A percentile compares a stretch with the other conserved stretches of the same genome.
phyloP scores from a whole-genome alignment of 371 early-diverging fungal genomes.

The Globomyces sp. region DNA sequence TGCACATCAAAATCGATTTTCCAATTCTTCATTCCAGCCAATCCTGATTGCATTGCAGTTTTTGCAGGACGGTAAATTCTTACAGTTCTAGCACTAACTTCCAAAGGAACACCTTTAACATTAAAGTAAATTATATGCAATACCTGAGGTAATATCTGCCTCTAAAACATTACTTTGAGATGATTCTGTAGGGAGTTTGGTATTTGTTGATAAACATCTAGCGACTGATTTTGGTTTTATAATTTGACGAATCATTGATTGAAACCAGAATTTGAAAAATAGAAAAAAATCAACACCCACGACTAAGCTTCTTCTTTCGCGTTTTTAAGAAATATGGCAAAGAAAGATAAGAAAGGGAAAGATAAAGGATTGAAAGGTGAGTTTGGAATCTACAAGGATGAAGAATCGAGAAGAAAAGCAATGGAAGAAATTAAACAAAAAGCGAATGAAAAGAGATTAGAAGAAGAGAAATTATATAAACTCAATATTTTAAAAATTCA shows the following conservation, averaged over 20 bases:
- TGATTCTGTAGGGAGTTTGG: too few relatives aligned
- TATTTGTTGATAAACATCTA: too few relatives aligned
- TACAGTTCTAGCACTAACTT: slow-evolving; percentile 63
- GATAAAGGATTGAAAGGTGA: slow-evolving; percentile 40
- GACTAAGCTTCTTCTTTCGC: not conserved
- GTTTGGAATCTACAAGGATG: slow-evolving; percentile 41
- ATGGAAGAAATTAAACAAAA: slow-evolving; percentile 44
- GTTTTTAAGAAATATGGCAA: slow-evolving; percentile 22
- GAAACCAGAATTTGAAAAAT: not conserved
- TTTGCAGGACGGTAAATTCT: slow-evolving; percentile 83
- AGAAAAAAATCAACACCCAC: not conserved
- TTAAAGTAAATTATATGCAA: too few relatives aligned
- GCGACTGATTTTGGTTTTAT: slow-evolving; percentile 2
- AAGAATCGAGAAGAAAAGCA: slow-evolving; percentile 38
- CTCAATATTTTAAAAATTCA: slow-evolving; percentile 48
- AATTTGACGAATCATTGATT: not conserved
- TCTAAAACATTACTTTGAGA: not conserved
- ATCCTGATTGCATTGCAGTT: slow-evolving; percentile 84
- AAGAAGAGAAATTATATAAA: slow-evolving; percentile 38
- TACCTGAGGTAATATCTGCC: slow-evolving; percentile 9
- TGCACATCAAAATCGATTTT: slow-evolving; percentile 84
- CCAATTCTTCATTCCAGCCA: slow-evolving; percentile 77
- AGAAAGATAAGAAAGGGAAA: slow-evolving; percentile 42
- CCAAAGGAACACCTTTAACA: slow-evolving; percentile 41
- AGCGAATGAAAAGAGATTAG: slow-evolving; percentile 31